Conservation (phyloP, 1,139 yeast species). For the Pichia sp. region DNA sequence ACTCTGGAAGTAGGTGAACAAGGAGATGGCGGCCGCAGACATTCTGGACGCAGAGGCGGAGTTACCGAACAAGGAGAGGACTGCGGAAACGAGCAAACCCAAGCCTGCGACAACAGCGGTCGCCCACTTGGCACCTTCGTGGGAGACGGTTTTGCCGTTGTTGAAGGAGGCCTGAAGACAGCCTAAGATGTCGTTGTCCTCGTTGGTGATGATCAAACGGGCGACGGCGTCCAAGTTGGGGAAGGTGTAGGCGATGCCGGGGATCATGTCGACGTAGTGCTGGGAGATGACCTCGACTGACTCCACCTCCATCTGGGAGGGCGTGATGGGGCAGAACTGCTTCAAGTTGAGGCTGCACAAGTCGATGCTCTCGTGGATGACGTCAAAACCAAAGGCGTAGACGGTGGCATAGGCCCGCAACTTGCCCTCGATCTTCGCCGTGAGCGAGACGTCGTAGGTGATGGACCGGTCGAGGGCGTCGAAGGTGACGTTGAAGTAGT, state of each 20-base stretch:
- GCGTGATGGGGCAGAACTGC: conserved; percentile 74
- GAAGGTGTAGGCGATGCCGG: conserved; percentile 68
- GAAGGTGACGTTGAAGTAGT: conserved; percentile 62
- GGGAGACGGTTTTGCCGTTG: conserved; percentile 72
- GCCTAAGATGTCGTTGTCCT: conserved; percentile 46
- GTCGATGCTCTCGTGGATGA: conserved; percentile 51
- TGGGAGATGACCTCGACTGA: conserved; percentile 55
- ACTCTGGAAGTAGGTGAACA: conserved; percentile 72
- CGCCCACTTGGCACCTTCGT: conserved; percentile 78
- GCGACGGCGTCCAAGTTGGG: conserved; percentile 79
- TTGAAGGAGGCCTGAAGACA: conserved; percentile 68
- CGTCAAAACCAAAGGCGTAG: conserved; percentile 70
- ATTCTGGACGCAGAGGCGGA: conserved; percentile 77
- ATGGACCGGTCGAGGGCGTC: conserved; percentile 62
- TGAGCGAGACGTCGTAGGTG: conserved; percentile 56
- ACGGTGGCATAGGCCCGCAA: conserved; percentile 60
- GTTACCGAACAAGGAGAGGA: conserved; percentile 69
- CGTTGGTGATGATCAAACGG: conserved; percentile 42
- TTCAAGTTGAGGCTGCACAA: conserved; percentile 65
- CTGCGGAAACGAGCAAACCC: conserved; percentile 66
- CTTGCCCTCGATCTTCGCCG: conserved; percentile 56
- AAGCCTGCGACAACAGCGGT: conserved; percentile 77
- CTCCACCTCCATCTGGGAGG: conserved; percentile 66
- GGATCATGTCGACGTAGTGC: conserved; percentile 48
- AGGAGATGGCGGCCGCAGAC: conserved; percentile 69